These are phyloP conservation scores for Malus domestica DNA, from an alignment of 306 rosid species.

Conservation along the genomic window DNA sequence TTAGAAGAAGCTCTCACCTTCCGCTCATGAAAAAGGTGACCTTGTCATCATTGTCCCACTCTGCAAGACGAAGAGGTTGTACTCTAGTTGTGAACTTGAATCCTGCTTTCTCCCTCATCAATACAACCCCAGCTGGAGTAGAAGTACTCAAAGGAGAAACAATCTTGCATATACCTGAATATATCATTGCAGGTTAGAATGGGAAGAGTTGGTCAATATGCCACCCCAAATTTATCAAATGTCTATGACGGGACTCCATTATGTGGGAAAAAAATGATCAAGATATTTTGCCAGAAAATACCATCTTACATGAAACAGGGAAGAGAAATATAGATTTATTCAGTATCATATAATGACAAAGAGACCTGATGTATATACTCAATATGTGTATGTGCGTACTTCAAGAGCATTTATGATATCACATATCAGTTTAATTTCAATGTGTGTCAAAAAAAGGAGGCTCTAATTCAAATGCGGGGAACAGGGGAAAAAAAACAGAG, in stretches of 20 bases:
- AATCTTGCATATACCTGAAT: constrained; percentile 89
- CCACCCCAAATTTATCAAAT: not conserved
- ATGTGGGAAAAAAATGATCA: not conserved
- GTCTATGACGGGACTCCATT: not conserved
- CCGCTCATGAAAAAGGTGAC: constrained; percentile 96
- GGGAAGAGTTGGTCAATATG: not conserved
- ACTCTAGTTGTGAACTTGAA: constrained; percentile 96
- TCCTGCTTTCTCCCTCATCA: constrained; percentile 84
- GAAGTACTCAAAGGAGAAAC: constrained; percentile 84
- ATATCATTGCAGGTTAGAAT: constrained; percentile 2
- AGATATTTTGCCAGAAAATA: not conserved
- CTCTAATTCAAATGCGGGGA: not conserved
- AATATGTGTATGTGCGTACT: too few species aligned
- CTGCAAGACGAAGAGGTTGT: constrained; percentile 97
- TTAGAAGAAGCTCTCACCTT: constrained; percentile 42
- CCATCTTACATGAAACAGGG: not conserved
- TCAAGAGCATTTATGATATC: not conserved
- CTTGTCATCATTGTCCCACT: constrained; percentile 90
- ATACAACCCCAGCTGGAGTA: constrained; percentile 89
- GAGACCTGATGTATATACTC: not conserved
- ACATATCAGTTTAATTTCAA: not conserved
- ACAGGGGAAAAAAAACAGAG: not conserved
- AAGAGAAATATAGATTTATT: not conserved
- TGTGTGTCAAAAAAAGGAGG: not conserved
- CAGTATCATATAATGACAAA: not conserved